Conservation (phyloP, 805 yeast genomes). For the Kuraishia hungarica region DNA sequence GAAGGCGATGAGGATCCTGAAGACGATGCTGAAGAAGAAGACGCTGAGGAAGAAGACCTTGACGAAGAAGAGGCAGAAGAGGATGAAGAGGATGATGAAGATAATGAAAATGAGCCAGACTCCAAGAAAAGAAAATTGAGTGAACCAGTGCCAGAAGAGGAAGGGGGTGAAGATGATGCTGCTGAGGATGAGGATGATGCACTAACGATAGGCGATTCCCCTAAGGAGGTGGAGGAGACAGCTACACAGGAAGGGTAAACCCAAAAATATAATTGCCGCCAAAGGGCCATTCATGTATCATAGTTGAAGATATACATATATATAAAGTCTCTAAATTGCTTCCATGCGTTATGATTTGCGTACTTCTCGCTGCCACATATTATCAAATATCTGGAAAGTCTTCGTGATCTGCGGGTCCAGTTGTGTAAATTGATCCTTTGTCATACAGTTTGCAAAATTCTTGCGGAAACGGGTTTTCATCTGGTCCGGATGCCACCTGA, state of each 20-base stretch:
- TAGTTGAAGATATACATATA: background rate
- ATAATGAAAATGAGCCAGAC: conserved; percentile 15
- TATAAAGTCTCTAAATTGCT: background rate
- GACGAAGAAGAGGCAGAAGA: conserved; percentile 20
- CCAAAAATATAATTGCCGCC: conserved; percentile 10
- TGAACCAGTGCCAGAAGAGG: conserved; percentile 9
- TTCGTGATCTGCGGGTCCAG: conserved; percentile 20
- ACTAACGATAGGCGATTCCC: conserved; percentile 8
- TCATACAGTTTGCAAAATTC: background rate
- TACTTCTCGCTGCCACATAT: conserved; percentile 21
- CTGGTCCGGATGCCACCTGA: conserved; percentile 69
- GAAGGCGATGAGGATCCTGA: conserved; percentile 20
- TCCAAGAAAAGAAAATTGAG: conserved; percentile 16
- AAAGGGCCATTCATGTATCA: conserved; percentile 4
- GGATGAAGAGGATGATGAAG: conserved; percentile 18
- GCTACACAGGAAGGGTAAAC: background rate
- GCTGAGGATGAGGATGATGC: conserved; percentile 8
- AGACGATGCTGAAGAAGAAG: conserved; percentile 17
- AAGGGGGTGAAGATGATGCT: conserved; percentile 7
- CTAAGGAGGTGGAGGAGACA: conserved; percentile 5
- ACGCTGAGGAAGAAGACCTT: conserved; percentile 16
- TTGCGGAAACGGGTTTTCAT: conserved; percentile 24
- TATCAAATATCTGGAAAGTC: conserved; percentile 35
- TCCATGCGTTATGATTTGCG: background rate
- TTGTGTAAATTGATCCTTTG: background rate